Conservation (phyloP, 2,329 filamentous ascomycete species). For the Knufia fluminis region DNA sequence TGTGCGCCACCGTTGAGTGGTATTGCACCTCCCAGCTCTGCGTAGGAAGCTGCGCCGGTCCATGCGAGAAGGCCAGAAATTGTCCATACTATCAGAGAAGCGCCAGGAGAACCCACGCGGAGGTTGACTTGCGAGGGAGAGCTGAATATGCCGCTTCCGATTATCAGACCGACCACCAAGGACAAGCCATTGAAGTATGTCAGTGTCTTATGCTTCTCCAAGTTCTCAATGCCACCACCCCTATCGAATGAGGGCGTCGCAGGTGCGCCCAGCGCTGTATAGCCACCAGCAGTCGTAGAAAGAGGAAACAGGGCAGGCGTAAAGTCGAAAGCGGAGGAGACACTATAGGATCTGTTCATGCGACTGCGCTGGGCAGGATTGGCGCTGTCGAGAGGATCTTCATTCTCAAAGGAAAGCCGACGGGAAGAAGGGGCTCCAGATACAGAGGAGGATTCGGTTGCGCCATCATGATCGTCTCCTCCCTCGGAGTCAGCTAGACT, state of each 20-base stretch:
- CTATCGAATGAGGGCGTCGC: constrained; percentile 45
- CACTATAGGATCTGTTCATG: constrained; percentile 66
- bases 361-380: constrained; percentile 44
- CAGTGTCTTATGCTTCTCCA: constrained; percentile 92
- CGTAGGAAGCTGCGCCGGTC: constrained; percentile 92
- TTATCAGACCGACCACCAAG: constrained; percentile 83
- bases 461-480: constrained; percentile 44
- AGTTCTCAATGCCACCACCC: constrained; percentile 56
- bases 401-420: constrained; percentile 75
- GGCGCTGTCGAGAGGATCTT: constrained; percentile 59
- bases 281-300: constrained; percentile 70
- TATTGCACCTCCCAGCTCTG: constrained; percentile 90
- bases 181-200: constrained; percentile 91
- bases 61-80: constrained; percentile 88
- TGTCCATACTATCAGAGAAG: constrained; percentile 81
- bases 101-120: constrained; percentile 84
- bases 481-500: constrained; percentile 76
- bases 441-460: constrained; percentile 63
- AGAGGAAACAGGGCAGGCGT: constrained; percentile 86
- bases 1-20: constrained; percentile 91
- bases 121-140: constrained; percentile 86
- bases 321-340: constrained; percentile 92
- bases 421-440: constrained; percentile 90
- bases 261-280: constrained; percentile 76
- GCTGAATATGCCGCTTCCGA: constrained; percentile 93